Evolutionary conservation across 352 stramenopile genomes (phyloP).

Genomic region (Globisporangium viniferum): DNA sequence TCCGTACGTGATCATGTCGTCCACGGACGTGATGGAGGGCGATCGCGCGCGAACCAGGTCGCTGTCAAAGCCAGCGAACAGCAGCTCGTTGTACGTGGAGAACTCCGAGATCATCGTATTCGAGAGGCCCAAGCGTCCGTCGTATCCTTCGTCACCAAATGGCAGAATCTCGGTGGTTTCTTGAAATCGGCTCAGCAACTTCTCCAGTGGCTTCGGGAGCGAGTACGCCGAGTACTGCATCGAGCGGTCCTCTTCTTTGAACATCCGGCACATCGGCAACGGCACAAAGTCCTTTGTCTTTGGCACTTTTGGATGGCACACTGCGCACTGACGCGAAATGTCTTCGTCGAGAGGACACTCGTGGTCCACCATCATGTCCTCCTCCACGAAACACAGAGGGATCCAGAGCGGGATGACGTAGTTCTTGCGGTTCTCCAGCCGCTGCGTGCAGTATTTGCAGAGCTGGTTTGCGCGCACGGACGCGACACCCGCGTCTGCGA

Average conservation of each 20-base stretch:
- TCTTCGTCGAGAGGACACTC: conserved; percentile 64
- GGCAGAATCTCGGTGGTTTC: conserved; percentile 6
- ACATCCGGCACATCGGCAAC: conserved; percentile 77
- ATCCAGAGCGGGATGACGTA: conserved; percentile 81
- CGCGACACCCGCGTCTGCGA: conserved; percentile 28
- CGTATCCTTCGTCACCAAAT: conserved; percentile 14
- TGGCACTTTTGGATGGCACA: conserved; percentile 48
- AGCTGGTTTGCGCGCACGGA: conserved; percentile 40
- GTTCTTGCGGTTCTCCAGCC: conserved; percentile 57
- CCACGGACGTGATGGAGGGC: conserved; percentile 49
- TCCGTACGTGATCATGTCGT: conserved; percentile 42
- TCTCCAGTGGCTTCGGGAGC: conserved; percentile 64
- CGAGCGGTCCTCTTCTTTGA: conserved; percentile 38
- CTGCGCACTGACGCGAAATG: conserved; percentile 56
- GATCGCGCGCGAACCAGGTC: conserved; percentile 63
- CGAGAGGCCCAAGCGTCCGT: conserved; percentile 22
- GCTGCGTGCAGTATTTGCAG: conserved; percentile 68
- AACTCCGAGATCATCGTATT: conserved; percentile 36
- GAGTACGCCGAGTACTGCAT: conserved; percentile 20
- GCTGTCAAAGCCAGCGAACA: conserved; percentile 55
- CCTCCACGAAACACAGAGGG: conserved; percentile 79
- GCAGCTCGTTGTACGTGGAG: conserved; percentile 48
- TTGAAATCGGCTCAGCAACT: conserved; percentile 50
- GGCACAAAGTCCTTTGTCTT: conserved; percentile 64
- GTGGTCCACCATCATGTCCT: conserved; percentile 73